Evolutionary conservation across 73 alveolate genomes (phyloP).

Genomic region (Stentor coeruleus): DNA sequence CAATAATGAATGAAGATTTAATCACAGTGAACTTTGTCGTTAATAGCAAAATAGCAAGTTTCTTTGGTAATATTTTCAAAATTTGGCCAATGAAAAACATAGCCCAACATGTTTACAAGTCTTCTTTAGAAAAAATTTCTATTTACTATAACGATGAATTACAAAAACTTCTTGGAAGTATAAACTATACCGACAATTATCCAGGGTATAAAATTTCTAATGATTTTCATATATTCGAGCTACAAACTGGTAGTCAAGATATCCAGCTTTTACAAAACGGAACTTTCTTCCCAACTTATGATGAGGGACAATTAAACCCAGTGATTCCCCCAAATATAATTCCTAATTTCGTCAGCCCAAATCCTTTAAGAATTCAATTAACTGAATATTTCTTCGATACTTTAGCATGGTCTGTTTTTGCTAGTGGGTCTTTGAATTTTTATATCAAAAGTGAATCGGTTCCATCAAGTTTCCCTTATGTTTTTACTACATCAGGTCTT

Average conservation of each 20-base stretch:
- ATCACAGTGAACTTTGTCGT: background rate
- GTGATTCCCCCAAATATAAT: background rate
- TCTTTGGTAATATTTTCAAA: background rate
- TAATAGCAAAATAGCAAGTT: background rate
- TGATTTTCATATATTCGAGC: background rate
- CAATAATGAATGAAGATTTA: background rate
- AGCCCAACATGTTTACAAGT: background rate
- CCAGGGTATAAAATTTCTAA: background rate
- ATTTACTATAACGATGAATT: too few relatives aligned
- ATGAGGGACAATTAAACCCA: background rate
- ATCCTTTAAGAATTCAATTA: constrained; percentile 3
- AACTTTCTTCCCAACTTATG: background rate
- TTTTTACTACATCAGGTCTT: constrained; percentile 7
- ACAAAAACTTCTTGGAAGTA: background rate
- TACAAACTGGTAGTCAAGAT: background rate
- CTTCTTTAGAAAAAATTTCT: background rate
- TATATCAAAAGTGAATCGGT: background rate
- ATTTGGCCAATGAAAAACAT: background rate
- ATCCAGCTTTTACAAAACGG: background rate
- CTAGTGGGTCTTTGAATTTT: background rate
- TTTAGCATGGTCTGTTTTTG: background rate
- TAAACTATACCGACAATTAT: background rate
- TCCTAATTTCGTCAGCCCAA: background rate
- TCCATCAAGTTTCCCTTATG: background rate
- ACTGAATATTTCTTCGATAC: constrained; percentile 12